Evolutionary conservation across 805 yeast genomes (phyloP), one percentile per base, ranked within the genome.

Genomic region (Zygosaccharomyces pseudorouxii): DNA sequence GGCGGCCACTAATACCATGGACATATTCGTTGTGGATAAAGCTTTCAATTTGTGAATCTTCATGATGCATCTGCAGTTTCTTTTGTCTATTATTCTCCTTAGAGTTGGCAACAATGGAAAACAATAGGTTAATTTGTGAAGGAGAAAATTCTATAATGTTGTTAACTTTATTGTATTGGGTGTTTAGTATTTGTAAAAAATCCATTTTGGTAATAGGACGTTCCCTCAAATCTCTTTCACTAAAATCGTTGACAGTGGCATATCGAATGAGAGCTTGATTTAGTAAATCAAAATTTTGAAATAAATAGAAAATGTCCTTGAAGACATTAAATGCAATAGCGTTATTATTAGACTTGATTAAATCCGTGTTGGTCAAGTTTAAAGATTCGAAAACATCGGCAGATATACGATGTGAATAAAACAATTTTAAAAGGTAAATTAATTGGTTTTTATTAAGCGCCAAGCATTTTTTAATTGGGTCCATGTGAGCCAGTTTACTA

Each of bases 111-210:
- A 64, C 70, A 29, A 67, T 64, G 0, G 69, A 61, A 52, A 72
- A 72, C 43, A 72, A 52, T 16, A 72, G 48, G 45, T 69, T 63
- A 7, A 72, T 70, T 50, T 72, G 75, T 2, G 73, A 65, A 1
- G 74, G 74, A 0, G 75, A 69, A 40, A 72, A 72, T 20, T 64
- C 64, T n/a, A 58, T 56, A 33, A 71, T 63, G 51, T 72, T 72
- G 50, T 71, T 72, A 7, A 71, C 69, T 50, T 71, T 72, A 42
- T 71, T 68, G 49, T 67, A 70, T 47, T 71, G 71, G 16, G 63
- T 53, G 41, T 64, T 69, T 38, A 72, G 48, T 39, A 71, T 64
- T 23, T 58, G 57, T 46, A 67, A 56, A 35, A 72, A 63, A 31
- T 70, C 70, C 9, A 59, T 55, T 47, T 69, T 70, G 2, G 70